phyloP scores from a whole-genome alignment of 371 early-diverging fungal species.

The Circinella minor region DNA sequence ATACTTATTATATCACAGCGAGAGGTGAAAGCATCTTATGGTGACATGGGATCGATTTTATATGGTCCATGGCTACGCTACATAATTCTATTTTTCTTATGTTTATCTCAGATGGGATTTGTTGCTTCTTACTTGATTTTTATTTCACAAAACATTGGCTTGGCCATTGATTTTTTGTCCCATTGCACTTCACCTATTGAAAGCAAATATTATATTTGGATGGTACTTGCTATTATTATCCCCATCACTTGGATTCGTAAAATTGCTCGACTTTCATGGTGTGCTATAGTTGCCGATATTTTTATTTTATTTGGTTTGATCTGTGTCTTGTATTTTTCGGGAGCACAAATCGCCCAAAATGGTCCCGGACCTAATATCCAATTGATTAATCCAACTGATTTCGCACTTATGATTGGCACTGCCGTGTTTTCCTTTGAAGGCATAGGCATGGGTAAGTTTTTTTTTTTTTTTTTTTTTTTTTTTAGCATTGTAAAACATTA shows the following conservation, averaged over 20 bases:
- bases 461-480: too few relatives aligned
- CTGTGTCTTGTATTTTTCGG: conserved; percentile 71
- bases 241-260: conserved; percentile 82
- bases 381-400: conserved; percentile 51
- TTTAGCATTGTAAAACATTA: background rate
- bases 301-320: conserved; percentile 79
- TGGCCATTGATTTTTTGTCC: conserved; percentile 63
- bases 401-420: conserved; percentile 82
- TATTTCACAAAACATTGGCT: conserved; percentile 79
- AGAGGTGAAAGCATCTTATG: conserved; percentile 72
- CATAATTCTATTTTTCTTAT: conserved; percentile 69
- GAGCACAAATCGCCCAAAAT: conserved; percentile 53
- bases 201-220: conserved; percentile 65
- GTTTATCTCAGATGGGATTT: conserved; percentile 82
- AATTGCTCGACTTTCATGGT: conserved; percentile 73
- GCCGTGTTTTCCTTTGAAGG: conserved; percentile 91
- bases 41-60: conserved; percentile 74
- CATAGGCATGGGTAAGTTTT: conserved; percentile 47
- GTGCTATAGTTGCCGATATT: conserved; percentile 79
- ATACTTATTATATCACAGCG: conserved; percentile 38
- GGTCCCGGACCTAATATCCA: conserved; percentile 60
- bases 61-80: conserved; percentile 71
- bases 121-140: conserved; percentile 85
- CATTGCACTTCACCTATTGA: conserved; percentile 59
- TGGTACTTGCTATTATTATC: conserved; percentile 72